Base-by-base conservation (phyloP, 129 eudicot genomes). In the Dittrichia graveolens region DNA sequence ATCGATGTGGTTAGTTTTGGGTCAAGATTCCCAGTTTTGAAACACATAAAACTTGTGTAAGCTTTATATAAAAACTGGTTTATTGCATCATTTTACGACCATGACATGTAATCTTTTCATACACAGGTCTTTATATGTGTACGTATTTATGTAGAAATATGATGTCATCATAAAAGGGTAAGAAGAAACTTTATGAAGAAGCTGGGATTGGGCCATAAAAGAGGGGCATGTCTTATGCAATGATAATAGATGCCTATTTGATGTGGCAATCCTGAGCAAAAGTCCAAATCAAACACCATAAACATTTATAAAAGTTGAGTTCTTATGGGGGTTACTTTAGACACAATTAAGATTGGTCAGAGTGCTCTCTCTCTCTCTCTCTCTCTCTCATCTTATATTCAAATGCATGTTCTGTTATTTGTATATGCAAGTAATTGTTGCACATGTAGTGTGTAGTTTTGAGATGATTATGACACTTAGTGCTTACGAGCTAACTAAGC, bases 381-480 rank as follows among this genome's bases (percentile, higher is more conserved):
- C 67, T 75, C 45, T 56, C 74, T 75, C 60, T 75, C 66, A 24
- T 75, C 57, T 64, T 31, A 70, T 70, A 78, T 70, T 70, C 72
- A 62, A 78, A 78, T 71, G 77, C 77, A 78, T 78, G 67, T 78
- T 78, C 77, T 71, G 9, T 53, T 41, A 60, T 54, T 71, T 78
- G 77, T 15, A 71, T 71, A 71, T 62, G 77, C 72, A 62, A 78
- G 77, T 62, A 78, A 71, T 70, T 78, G 52, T 38, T 71, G 82
- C 82, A 78, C 82, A 78, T 78, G 82, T 54, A 55, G 65, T 52
- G 77, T 78, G 77, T 62, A 66, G 72, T 54, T 71, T 77, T 50
- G 82, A 78, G 77, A 71, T 78, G 82, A 78, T 78, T 71, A 78
- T 78, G 82, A 71, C 82, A 71, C 82, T 71, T 71, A 40, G 82